These are phyloP conservation scores for Yarrowia yakushimensis DNA, from an alignment of 805 yeast genomes.

Conservation along the genomic window DNA sequence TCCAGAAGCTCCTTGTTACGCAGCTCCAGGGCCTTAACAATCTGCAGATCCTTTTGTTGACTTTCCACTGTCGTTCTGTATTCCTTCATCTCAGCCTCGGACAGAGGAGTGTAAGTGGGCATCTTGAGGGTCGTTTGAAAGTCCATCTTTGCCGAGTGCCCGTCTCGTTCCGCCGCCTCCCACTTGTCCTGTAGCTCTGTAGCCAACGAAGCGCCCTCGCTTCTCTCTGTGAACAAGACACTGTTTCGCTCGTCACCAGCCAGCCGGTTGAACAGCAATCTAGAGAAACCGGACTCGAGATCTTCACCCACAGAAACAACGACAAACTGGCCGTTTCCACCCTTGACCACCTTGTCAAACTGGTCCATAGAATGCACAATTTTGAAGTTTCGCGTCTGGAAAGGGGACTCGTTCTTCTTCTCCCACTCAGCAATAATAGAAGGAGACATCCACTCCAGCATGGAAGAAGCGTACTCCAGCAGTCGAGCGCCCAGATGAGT, in stretches of 20 bases:
- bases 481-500: slow-evolving; percentile 77
- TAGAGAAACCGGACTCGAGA: slow-evolving; percentile 57
- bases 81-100: slow-evolving; percentile 37
- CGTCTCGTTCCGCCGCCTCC: slow-evolving; percentile 35
- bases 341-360: slow-evolving; percentile 27
- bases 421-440: slow-evolving; percentile 87
- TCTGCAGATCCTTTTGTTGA: slow-evolving; percentile 31
- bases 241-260: slow-evolving; percentile 67
- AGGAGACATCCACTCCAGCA: slow-evolving; percentile 95
- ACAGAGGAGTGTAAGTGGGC: slow-evolving; percentile 25
- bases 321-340: slow-evolving; percentile 54
- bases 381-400: slow-evolving; percentile 66
- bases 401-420: slow-evolving; percentile 65
- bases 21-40: slow-evolving; percentile 35
- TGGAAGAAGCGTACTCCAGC: slow-evolving; percentile 75
- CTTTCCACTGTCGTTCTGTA: slow-evolving; percentile 33
- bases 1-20: slow-evolving; percentile 42
- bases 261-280: slow-evolving; percentile 43
- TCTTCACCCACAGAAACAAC: slow-evolving; percentile 73
- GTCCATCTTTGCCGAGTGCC: slow-evolving; percentile 30
- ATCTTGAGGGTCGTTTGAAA: slow-evolving; percentile 25
- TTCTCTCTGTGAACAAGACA: slow-evolving; percentile 68
- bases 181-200: slow-evolving; percentile 44
- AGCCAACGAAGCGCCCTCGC: slow-evolving; percentile 48
- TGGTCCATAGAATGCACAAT: slow-evolving; percentile 56